Evolutionary conservation across 495 filamentous ascomycete genomes (phyloP), one percentile per base, ranked within the genome.

Genomic region (Rhypophila decipiens): DNA sequence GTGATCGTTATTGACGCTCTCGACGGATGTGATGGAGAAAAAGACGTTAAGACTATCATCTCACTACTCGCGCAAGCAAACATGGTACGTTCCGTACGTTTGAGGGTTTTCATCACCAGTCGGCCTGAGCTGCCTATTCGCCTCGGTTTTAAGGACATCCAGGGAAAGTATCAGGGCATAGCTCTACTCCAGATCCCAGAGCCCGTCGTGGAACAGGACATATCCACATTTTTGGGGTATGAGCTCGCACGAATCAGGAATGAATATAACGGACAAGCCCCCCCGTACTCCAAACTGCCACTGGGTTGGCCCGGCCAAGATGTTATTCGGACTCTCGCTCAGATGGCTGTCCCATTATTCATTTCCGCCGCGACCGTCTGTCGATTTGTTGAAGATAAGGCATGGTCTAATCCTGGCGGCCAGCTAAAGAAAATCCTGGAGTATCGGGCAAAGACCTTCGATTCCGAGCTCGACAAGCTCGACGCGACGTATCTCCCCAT

Each of bases 1-100:
- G 46, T 70, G 13, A 59, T 78, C 12, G 64, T 78, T 13, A 58
- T 80, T 23, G 75, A 80, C 50, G 76, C 76, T 43, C 61, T 80
- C 15, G 77, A 78, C 42, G 73, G 79, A 49, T 79, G 72, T 48
- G 69, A 70, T 1, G 19, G 51, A 5, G 66, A 75, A 12, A 31
- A 65, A 15, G 66, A 75, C 46, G 49, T 73, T 0, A 50, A 44
- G 52, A 42, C 29, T 8, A 60, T 79, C 24, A 58, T 80, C 24
- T 46, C 38, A 3, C 44, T 76, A 1, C 47, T 75, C 1, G 46
- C 63, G 15, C 36, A 46, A 17, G 46, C 56, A 36, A 50, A 58
- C 11, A 12, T 19, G 1, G 0, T 48, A 31, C 3, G 27, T 15
- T 54, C 45, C 3, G 22, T 52, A 2, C 22, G 12, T 5, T 15